Conservation (phyloP, 192 early-diverging fungal species). For the Coemansia sp. region DNA sequence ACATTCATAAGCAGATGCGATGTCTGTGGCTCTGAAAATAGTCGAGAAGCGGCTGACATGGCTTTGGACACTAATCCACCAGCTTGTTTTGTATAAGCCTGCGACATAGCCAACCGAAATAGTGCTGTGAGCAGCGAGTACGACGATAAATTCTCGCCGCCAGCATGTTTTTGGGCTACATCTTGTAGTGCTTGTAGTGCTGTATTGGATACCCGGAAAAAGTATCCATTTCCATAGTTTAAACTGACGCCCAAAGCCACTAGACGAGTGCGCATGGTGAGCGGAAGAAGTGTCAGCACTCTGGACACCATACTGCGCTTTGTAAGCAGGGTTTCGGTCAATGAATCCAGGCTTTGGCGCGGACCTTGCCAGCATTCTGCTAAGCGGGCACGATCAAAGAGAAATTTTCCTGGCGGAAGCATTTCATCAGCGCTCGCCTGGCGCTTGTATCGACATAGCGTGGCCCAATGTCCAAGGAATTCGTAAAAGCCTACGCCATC, state of each 20-base stretch:
- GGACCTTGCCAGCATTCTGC: not conserved
- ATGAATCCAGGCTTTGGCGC: constrained; percentile 6
- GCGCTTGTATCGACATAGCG: constrained; percentile 13
- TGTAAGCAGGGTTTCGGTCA: constrained; percentile 1
- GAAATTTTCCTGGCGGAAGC: not conserved
- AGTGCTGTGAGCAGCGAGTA: constrained; percentile 34
- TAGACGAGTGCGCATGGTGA: constrained; percentile 14
- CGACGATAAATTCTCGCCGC: not conserved
- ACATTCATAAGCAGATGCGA: constrained; percentile 19
- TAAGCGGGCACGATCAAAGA: constrained; percentile 18
- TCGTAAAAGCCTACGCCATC: constrained; percentile 45
- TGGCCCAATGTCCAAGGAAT: constrained; percentile 34
- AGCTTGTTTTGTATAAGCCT: not conserved
- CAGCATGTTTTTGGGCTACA: constrained; percentile 1
- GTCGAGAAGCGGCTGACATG: not conserved
- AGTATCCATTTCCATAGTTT: constrained; percentile 17
- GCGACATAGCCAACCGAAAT: constrained; percentile 18
- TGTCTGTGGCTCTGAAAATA: not conserved
- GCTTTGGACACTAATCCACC: constrained; percentile 1
- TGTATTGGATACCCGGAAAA: constrained; percentile 25
- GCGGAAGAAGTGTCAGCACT: constrained; percentile 16
- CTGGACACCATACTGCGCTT: constrained; percentile 1
- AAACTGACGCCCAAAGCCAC: constrained; percentile 5
- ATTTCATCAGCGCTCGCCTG: not conserved
- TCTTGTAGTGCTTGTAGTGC: constrained; percentile 11